These are phyloP conservation scores for Cyanidium caldarium DNA, from an alignment of 23 red algal genomes.

Conservation along the genomic window DNA sequence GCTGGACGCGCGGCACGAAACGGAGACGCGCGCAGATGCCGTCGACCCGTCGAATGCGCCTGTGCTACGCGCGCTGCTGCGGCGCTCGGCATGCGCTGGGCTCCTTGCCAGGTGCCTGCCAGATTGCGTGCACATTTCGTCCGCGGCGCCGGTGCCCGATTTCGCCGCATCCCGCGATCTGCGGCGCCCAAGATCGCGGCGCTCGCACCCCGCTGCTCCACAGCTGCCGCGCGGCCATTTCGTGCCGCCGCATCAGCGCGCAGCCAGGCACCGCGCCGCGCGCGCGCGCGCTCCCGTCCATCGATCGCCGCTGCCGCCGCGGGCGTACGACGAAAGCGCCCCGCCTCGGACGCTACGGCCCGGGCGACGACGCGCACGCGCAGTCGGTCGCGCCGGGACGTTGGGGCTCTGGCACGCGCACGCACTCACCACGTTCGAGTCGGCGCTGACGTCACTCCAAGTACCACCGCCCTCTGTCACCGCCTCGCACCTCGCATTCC, in stretches of 20 bases:
- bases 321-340: background rate
- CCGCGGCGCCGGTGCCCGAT: no score
- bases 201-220: background rate
- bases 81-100: no score
- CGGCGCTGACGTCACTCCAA: background rate
- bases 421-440: background rate
- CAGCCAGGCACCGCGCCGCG: background rate
- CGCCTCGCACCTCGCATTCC: background rate
- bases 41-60: no score
- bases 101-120: no score
- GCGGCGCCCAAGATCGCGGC: no score
- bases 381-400: constrained; percentile 11
- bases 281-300: no score
- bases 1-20: no score
- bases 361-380: constrained; percentile 9
- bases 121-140: no score
- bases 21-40: no score
- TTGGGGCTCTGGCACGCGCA: constrained; percentile 12
- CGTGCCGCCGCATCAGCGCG: background rate
- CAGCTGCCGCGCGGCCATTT: background rate
- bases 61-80: no score
- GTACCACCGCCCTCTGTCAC: background rate
- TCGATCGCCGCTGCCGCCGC: background rate
- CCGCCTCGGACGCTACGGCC: background rate
- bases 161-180: no score